phyloP scores from a whole-genome alignment of 78 protist genomes.

The Anaeramoeba flamelloides region DNA sequence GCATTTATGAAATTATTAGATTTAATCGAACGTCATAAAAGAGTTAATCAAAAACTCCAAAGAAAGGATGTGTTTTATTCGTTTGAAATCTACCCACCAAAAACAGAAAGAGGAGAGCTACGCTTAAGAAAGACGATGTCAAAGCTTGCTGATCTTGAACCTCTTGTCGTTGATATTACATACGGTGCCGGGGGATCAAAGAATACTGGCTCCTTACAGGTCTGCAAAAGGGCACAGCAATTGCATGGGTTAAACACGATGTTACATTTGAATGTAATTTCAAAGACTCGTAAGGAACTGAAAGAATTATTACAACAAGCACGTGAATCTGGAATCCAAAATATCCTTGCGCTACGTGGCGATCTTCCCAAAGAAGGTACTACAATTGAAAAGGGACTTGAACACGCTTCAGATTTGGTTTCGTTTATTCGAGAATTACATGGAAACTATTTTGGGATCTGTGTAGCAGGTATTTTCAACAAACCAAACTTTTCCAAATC shows the following conservation, averaged over 20 bases:
- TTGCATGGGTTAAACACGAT: constrained; percentile 36
- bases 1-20: too few species aligned
- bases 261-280: constrained; percentile 76
- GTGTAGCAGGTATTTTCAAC: constrained; percentile 80
- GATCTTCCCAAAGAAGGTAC: constrained; percentile 38
- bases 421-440: constrained; percentile 43
- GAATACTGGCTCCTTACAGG: constrained; percentile 48
- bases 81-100: constrained; percentile 62
- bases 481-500: too few species aligned
- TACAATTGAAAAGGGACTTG: constrained; percentile 52
- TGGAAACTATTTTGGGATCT: constrained; percentile 71
- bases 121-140: constrained; percentile 30
- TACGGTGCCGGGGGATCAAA: constrained; percentile 56
- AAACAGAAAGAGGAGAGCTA: constrained; percentile 48
- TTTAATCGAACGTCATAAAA: not conserved
- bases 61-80: constrained; percentile 24
- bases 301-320: constrained; percentile 31
- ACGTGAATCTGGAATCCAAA: constrained; percentile 49
- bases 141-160: constrained; percentile 29
- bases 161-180: constrained; percentile 65
- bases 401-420: constrained; percentile 70
- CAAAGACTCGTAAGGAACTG: constrained; percentile 34
- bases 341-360: constrained; percentile 76
- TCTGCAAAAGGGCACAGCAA: constrained; percentile 35
- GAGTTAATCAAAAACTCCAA: constrained; percentile 27